Conservation (phyloP, 2,329 filamentous ascomycete species). For the Fusarium sp. region DNA sequence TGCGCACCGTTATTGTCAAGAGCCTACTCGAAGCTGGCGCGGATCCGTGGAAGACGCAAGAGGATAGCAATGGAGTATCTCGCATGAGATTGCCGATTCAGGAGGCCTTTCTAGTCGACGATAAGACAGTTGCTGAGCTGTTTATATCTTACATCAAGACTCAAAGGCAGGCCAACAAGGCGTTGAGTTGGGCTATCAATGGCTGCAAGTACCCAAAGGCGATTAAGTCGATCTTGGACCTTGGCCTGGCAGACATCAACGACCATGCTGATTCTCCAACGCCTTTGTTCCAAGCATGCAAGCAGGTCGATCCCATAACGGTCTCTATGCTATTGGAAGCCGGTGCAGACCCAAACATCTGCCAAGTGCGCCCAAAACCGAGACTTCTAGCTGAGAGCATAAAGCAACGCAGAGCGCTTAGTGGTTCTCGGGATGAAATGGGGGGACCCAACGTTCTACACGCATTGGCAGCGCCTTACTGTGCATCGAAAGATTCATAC, state of each 20-base stretch:
- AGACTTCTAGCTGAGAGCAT: too few relatives aligned
- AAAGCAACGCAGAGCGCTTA: not conserved
- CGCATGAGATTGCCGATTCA: not conserved
- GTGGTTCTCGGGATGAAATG: not conserved
- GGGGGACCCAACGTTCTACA: not conserved
- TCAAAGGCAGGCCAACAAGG: not conserved
- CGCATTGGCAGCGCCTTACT: not conserved
- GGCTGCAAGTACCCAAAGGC: not conserved
- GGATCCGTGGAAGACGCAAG: not conserved
- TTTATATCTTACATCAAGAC: not conserved
- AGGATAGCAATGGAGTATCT: not conserved
- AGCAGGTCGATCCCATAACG: not conserved
- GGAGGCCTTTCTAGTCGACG: not conserved
- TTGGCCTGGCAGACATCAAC: not conserved
- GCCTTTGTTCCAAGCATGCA: not conserved
- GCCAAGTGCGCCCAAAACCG: not conserved
- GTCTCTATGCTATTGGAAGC: not conserved
- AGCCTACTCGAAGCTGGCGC: not conserved
- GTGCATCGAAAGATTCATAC: not conserved
- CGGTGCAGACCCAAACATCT: not conserved
- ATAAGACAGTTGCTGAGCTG: rapidly evolving
- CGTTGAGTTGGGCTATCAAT: not conserved
- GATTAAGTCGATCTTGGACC: not conserved
- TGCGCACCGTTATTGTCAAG: not conserved
- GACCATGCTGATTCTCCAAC: not conserved